These are phyloP conservation scores for Harringtonia lauricola DNA, from an alignment of 2,329 filamentous ascomycete species.

Conservation along the genomic window DNA sequence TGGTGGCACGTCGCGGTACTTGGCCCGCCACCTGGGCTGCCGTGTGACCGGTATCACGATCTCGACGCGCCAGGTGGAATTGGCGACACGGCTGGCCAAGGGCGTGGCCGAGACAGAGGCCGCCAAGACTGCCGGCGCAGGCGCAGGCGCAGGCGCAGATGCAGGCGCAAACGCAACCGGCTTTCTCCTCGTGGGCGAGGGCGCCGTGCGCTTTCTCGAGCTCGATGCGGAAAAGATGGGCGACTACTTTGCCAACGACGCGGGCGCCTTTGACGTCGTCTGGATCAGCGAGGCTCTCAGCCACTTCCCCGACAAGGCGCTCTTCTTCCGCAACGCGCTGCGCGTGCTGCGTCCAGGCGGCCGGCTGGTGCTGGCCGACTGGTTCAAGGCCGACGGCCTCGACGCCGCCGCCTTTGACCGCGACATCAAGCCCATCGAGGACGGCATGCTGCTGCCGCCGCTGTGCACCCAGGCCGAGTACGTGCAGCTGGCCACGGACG, in stretches of 20 bases:
- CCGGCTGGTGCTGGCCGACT: constrained; percentile 47
- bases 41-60: constrained; percentile 50
- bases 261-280: constrained; percentile 37
- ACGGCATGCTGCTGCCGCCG: constrained; percentile 49
- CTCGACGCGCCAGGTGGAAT: constrained; percentile 46
- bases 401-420: constrained; percentile 30
- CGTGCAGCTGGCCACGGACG: constrained; percentile 34
- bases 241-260: constrained; percentile 31
- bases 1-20: constrained; percentile 45
- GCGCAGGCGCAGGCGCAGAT: constrained; percentile 4
- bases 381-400: constrained; percentile 44
- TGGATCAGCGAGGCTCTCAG: constrained; percentile 54
- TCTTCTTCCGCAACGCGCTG: constrained; percentile 44
- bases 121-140: too few species aligned
- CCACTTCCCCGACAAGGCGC: constrained; percentile 46
- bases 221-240: constrained; percentile 52
- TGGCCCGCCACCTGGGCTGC: constrained; percentile 39
- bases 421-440: constrained; percentile 50
- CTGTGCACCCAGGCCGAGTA: constrained; percentile 43
- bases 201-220: constrained; percentile 42
- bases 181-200: constrained; percentile 28
- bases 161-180: constrained; percentile 13
- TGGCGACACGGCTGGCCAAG: constrained; percentile 43
- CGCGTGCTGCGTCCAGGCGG: constrained; percentile 36
- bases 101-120: too few species aligned